Evolutionary conservation across 768 basidiomycete species (phyloP).

Genomic region (Tremella yokohamensis): DNA sequence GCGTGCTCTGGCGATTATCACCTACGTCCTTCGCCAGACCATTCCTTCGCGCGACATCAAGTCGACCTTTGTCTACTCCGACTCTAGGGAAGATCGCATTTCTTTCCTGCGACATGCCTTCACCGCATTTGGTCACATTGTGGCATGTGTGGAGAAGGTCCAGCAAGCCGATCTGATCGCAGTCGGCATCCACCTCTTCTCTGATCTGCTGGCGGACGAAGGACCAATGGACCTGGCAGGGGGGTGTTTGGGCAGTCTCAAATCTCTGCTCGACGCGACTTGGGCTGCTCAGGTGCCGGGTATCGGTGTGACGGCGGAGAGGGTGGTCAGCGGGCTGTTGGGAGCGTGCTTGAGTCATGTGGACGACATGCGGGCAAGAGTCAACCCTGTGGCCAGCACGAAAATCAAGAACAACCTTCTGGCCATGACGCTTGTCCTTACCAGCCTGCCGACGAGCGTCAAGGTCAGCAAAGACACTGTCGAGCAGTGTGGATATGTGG

Average conservation of each 20-base stretch:
- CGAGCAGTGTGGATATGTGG: conserved; percentile 78
- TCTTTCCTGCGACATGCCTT: conserved; percentile 65
- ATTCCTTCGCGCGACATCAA: conserved; percentile 55
- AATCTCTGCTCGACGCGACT: conserved; percentile 62
- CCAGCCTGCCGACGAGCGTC: conserved; percentile 65
- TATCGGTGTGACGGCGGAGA: conserved; percentile 45
- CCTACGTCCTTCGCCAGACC: conserved; percentile 70
- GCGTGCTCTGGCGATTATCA: conserved; percentile 59
- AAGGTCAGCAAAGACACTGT: conserved; percentile 70
- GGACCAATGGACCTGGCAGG: conserved; percentile 72
- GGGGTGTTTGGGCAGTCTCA: conserved; percentile 75
- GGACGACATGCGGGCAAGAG: conserved; percentile 89
- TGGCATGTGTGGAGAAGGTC: conserved; percentile 58
- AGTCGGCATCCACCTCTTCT: conserved; percentile 72
- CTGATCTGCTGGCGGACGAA: conserved; percentile 84
- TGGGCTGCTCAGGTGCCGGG: conserved; percentile 49
- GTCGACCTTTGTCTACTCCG: conserved; percentile 49
- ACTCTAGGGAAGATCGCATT: conserved; percentile 61
- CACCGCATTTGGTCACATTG: conserved; percentile 61
- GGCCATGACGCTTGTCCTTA: conserved; percentile 77
- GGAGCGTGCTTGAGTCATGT: conserved; percentile 79
- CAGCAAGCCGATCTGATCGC: conserved; percentile 73
- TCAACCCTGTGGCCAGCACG: conserved; percentile 68
- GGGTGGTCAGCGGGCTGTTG: conserved; percentile 67
- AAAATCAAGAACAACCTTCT: conserved; percentile 90